Evolutionary conservation across 106 monocot genomes (phyloP).

Genomic region (Dendrobium chrysotoxum): DNA sequence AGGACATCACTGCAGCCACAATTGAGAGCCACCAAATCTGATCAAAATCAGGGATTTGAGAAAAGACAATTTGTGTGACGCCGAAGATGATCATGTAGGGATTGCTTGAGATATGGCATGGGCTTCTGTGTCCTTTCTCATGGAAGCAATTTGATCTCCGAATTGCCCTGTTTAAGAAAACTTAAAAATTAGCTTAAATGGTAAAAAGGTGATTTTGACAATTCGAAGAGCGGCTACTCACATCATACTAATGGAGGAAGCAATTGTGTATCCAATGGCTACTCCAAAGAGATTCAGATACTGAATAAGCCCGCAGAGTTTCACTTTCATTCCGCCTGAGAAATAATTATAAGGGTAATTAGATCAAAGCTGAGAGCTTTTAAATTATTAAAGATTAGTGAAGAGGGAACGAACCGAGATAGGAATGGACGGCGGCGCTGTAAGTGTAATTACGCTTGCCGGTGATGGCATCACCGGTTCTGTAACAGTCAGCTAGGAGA

Average conservation of each 20-base stretch:
- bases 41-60: conserved; percentile 54
- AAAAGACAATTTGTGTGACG: conserved; percentile 33
- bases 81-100: conserved; percentile 52
- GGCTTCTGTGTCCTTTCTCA: conserved; percentile 36
- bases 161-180: conserved; percentile 35
- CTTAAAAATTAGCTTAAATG: background rate
- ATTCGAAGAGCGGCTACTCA: conserved; percentile 11
- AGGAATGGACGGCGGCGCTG: conserved; percentile 66
- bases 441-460: conserved; percentile 79
- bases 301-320: conserved; percentile 57
- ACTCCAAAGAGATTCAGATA: conserved; percentile 63
- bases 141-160: conserved; percentile 47
- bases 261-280: conserved; percentile 76
- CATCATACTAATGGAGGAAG: conserved; percentile 78
- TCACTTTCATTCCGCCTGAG: conserved; percentile 53
- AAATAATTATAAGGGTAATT: background rate
- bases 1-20: conserved; percentile 53
- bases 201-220: background rate
- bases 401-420: conserved; percentile 32
- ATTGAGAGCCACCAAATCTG: conserved; percentile 62
- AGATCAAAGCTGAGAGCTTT: background rate
- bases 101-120: conserved; percentile 35
- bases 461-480: conserved; percentile 47
- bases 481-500: conserved; percentile 65
- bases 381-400: background rate